Percentiles rank a stretch among this genome's conserved stretches.
Conservation (phyloP, 2,329 filamentous ascomycete genomes). For the Metarhizium robertsii region DNA sequence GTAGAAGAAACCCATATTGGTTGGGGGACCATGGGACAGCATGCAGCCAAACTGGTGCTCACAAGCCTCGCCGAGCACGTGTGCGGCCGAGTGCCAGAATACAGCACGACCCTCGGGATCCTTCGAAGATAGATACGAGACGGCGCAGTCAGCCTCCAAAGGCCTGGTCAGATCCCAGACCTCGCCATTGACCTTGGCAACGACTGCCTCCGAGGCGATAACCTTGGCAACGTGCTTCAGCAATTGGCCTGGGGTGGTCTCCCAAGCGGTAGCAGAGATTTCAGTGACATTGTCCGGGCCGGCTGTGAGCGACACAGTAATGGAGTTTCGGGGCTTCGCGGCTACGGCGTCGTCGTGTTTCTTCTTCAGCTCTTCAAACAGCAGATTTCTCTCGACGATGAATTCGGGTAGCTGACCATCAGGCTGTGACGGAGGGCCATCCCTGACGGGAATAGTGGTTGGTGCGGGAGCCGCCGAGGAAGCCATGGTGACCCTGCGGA, state of each 20-base stretch:
- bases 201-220: slow-evolving; percentile 75
- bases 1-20: slow-evolving; percentile 66
- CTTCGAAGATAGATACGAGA: no score
- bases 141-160: slow-evolving; percentile 48
- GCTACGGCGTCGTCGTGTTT: background rate
- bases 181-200: slow-evolving; percentile 73
- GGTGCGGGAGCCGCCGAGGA: background rate
- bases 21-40: slow-evolving; percentile 87
- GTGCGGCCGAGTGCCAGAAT: slow-evolving; percentile 96
- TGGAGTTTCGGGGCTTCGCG: background rate
- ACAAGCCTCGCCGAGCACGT: slow-evolving; percentile 89
- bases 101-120: slow-evolving; percentile 44
- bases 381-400: background rate
- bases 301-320: background rate
- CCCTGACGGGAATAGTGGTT: background rate
- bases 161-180: slow-evolving; percentile 92
- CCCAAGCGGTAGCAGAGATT: slow-evolving; percentile 57
- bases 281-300: background rate
- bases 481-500: no score
- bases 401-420: background rate
- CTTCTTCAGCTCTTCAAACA: background rate
- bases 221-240: slow-evolving; percentile 75
- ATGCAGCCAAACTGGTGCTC: slow-evolving; percentile 87
- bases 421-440: background rate
- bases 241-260: slow-evolving; percentile 78